Evolutionary conservation across 2,329 filamentous ascomycete genomes (phyloP), one percentile per base, ranked within the genome.

Genomic region (Emmonsiellopsis sp.): DNA sequence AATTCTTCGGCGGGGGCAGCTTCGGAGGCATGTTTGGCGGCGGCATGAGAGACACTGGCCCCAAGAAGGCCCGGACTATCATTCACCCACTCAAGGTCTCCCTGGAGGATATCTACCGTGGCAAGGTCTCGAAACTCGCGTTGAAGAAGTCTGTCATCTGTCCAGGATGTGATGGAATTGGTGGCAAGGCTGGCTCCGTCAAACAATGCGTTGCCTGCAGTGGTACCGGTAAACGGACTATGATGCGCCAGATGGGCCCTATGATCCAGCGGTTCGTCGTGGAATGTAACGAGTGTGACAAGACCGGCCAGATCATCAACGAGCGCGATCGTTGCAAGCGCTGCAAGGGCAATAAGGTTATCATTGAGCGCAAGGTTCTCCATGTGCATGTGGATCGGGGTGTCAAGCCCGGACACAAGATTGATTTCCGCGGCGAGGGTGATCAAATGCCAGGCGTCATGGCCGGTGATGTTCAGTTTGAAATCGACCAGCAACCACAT

Each of bases 261-360:
- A 98, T 98, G 93, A 97, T 98, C 63, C 94, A 98, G 77, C 88
- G 93, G 55, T 98, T 98, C 84, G 93, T 98, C 80, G 97, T 92
- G 33, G 91, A 96, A 64, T 98, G 93, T 81, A 88, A 91, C 32
- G 94, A 98, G 75, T 98, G 93, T 71, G 92, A 93, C 63, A 94
- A 94, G 58, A 93, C 98, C 73, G 92, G 93, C 56, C 93, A 98
- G 77, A 90, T 86, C 60, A 92, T 98, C 71, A 89, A 88, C 68
- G 92, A 97, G 62, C 94, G 94, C 79, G 93, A 98, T 71, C 87
- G 89, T 66, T 98, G 93, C 86, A 97, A 96, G 84, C 81, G 83
- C 68, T 98, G 93, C 77, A 83, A 81, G 65, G 93, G 91, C 69
- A 98, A 97, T 85, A 98, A 98, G 84, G 98, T 93, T 14, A 79